Evolutionary conservation across 306 rosid species (phyloP), one percentile per base, ranked within the genome.

Genomic region (Cajanus cajan): DNA sequence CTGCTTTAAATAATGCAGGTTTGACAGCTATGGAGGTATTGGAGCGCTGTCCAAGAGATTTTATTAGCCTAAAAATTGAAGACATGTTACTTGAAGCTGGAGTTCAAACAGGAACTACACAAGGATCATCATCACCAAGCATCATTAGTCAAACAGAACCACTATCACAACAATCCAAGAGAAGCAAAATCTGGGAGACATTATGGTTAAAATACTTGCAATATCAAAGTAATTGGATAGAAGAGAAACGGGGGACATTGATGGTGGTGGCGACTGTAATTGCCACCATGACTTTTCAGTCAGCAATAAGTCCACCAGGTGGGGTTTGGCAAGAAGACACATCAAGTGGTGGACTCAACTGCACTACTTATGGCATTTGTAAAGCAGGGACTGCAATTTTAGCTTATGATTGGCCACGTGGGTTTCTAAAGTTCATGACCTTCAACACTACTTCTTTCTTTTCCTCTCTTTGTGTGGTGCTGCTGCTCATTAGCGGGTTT

Each of bases 191-290:
- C 14, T 57, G 47, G 63, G 77, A 78, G 9, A 18, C 52, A 1
- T 36, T 79, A 7, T 78, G 39, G 9, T 12, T 19, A 1, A 59
- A 33, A 43, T 70, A 79, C 41, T 9, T 79, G 0, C 77, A 70
- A 70, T 45, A 59, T 65, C 78, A 33, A 14, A 48, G 54, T 5
- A 59, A 58, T 12, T 79, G 78, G 83, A 59, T 79, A 41, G 78
- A 59, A 71, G 80, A 83, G 7, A 48, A 47, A 4, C 33, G 66
- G 0, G 70, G 78, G 1, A 47, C 68, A 1, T 7, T 79, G 45
- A 74, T 79, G 84, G 71, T 84, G 7, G 81, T 62, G n/a, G 75
- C 84, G 2, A 84, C 84, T 0, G 74, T 79, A 54, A 84, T 84
- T 1, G 65, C 69, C 2, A 37, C 78, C 34, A 74, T 79, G 74